A percentile compares a stretch with the other conserved stretches of the same genome.
Conservation (phyloP, 345 rosid genomes). For the Balakata baccata region DNA sequence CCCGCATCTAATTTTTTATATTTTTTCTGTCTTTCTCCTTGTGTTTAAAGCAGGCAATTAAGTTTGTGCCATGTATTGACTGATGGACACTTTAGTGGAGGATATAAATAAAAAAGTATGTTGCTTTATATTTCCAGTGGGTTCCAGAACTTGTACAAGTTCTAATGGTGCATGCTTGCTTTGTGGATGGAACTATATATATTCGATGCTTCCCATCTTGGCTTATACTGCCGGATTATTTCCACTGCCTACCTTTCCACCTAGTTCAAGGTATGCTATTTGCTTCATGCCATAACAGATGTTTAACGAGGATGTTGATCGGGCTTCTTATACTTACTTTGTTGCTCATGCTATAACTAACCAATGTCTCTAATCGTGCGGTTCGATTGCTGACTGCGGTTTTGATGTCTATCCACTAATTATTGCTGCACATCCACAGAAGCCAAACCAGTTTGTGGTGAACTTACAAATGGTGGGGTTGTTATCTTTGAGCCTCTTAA, state of each 20-base stretch:
- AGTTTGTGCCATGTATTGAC: no score
- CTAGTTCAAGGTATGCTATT: constrained; percentile 25
- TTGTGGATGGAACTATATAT: constrained; percentile 39
- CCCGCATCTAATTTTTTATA: constrained; percentile 23
- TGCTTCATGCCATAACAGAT: constrained; percentile 6
- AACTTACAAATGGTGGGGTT: constrained; percentile 37
- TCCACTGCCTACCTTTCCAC: constrained; percentile 20
- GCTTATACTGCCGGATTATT: constrained; percentile 25
- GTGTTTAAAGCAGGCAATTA: no score
- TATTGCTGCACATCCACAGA: constrained; percentile 40
- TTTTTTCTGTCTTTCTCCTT: neutral
- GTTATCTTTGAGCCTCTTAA: constrained; percentile 36
- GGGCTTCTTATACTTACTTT: neutral
- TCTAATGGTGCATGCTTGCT: constrained; percentile 35
- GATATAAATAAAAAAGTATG: no score
- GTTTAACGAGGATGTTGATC: neutral
- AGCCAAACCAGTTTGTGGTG: constrained; percentile 41
- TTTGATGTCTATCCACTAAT: constrained; percentile 20
- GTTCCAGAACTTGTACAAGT: constrained; percentile 18
- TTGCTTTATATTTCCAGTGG: constrained; percentile 32
- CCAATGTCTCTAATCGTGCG: neutral
- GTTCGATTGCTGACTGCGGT: constrained; percentile 21
- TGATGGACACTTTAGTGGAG: no score
- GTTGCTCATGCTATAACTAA: neutral
- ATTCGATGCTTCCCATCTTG: constrained; percentile 32